Evolutionary conservation across 2,329 filamentous ascomycete genomes (phyloP).

Genomic region (Exserohilum turcica): DNA sequence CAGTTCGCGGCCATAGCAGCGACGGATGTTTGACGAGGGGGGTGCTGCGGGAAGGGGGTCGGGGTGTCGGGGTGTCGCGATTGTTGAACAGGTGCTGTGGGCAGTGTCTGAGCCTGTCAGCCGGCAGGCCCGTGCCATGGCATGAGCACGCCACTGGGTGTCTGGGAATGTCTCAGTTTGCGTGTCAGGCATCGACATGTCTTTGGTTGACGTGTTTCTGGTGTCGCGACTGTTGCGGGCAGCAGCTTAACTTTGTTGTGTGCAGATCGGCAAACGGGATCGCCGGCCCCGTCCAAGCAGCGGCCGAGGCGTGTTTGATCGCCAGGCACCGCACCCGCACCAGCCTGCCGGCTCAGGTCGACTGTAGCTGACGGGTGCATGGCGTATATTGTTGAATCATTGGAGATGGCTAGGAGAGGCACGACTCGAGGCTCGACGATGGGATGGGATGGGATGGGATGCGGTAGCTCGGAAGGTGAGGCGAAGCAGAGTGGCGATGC

Average conservation of each 20-base stretch:
- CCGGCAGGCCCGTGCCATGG: not conserved
- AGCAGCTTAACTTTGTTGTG: not conserved
- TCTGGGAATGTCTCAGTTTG: not conserved
- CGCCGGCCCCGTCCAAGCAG: not conserved
- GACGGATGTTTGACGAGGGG: not conserved
- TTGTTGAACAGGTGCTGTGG: not conserved
- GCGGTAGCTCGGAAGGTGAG: not conserved
- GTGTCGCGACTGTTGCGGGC: not conserved
- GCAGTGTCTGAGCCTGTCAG: not conserved
- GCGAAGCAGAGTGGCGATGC: not conserved
- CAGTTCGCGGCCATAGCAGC: too few relatives aligned
- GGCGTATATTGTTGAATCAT: not conserved
- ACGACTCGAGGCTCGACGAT: too few relatives aligned
- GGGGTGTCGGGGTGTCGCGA: not conserved
- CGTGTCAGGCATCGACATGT: not conserved
- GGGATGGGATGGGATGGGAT: too few relatives aligned
- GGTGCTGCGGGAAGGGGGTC: not conserved
- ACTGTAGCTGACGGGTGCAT: not conserved
- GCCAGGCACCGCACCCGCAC: conserved; percentile 15
- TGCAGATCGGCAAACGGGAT: conserved; percentile 14
- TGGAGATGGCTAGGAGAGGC: not conserved
- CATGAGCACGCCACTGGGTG: not conserved
- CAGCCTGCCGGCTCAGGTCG: not conserved
- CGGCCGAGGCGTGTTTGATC: conserved; percentile 11
- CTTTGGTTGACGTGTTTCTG: not conserved